Evolutionary conservation across 768 basidiomycete species (phyloP), one percentile per base, ranked within the genome.

Genomic region (Trametes punicea): DNA sequence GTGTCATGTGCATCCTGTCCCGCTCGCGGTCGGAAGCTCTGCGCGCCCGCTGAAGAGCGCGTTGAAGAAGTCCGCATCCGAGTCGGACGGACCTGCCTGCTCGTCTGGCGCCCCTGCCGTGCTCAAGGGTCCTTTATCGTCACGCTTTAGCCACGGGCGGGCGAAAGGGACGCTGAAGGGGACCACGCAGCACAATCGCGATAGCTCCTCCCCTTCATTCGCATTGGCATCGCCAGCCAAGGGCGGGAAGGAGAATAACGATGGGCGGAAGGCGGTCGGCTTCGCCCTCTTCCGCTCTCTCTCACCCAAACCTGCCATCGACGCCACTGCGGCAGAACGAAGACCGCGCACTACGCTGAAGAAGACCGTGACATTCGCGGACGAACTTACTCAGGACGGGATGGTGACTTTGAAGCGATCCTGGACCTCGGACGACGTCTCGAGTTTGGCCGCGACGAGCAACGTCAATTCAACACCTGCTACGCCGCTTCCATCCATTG

Each of bases 31-130:
- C n/a, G n/a, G n/a, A n/a, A n/a, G 5, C 29, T 20, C 36, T 25
- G n/a, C n/a, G 36, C n/a, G 16, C 48, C 27, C 51, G 15, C 40
- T 52, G 29, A 52, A 52, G 41, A 52, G 51, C 30, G 51, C 51
- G 40, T 18, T 52, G 40, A 52, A 52, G 41, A 42, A 44, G 10
- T 11, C 46, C 10, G 10, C 29, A 2, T 33, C 29, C 11, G 34
- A 31, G 33, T 15, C 42, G 11, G 25, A 44, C n/a, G 25, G 13
- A 16, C 0, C 25, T 18, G 23, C 8, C 23, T 26, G 11, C 15
- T 10, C 21, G 15, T 27, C 6, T 36, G 21, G 33, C 5, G 10
- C 16, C 21, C n/a, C 21, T 11, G 25, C 34, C 7, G 39, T 18
- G n/a, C 15, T 21, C 16, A 44, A 42, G 21, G 51, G 21, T 13